phyloP scores from a whole-genome alignment of 495 filamentous ascomycete genomes.

The Hypoxylon lenormandii region DNA sequence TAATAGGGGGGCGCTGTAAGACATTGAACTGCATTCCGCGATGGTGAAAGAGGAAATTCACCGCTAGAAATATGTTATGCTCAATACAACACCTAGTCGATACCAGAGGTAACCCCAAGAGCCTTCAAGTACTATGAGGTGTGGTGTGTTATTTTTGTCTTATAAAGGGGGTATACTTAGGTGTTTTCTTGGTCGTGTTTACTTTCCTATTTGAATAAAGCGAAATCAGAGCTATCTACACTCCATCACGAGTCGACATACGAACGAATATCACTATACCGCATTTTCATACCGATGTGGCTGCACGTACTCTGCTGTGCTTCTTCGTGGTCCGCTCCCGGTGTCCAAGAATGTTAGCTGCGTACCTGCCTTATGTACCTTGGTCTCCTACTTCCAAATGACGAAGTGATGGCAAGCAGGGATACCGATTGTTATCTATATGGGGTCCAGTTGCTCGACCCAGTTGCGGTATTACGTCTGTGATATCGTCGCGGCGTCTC shows the following conservation, averaged over 20 bases:
- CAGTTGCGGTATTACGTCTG: slow-evolving; percentile 8
- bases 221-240: too few species aligned
- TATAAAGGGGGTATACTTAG: too few species aligned
- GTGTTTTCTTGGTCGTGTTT: too few species aligned
- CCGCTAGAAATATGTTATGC: not conserved
- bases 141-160: too few species aligned
- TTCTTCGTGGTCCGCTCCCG: too few species aligned
- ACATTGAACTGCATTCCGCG: not conserved
- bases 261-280: not conserved
- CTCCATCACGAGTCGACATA: too few species aligned
- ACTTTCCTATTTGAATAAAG: too few species aligned
- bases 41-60: not conserved
- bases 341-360: too few species aligned
- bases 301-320: too few species aligned
- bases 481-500: slow-evolving; percentile 10
- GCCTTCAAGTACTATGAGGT: too few species aligned
- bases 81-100: slow-evolving; percentile 9
- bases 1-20: slow-evolving; percentile 12
- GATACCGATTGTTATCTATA: not conserved
- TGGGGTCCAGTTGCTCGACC: not conserved
- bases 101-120: not conserved
- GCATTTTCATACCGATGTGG: slow-evolving; percentile 2
- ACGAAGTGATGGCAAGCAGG: not conserved
- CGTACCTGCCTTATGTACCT: too few species aligned
- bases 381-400: too few species aligned